Conservation (phyloP, 169 alveolate genomes). For the Plasmodium cynomolgi region DNA sequence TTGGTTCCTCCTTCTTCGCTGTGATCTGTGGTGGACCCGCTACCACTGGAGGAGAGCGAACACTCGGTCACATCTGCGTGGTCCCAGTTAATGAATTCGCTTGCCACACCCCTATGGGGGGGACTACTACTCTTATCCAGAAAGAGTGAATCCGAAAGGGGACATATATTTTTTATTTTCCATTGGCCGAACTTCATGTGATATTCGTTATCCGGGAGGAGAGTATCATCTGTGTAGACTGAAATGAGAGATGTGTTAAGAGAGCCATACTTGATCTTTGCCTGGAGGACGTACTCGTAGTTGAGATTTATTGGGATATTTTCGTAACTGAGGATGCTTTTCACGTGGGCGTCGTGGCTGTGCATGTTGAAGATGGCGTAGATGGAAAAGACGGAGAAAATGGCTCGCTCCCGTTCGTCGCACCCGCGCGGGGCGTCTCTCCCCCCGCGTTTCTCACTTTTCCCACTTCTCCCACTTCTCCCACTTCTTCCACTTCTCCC, state of each 20-base stretch:
- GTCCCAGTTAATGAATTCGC: not conserved
- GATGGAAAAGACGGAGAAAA: constrained; percentile 36
- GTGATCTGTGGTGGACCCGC: not conserved
- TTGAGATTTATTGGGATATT: constrained; percentile 37
- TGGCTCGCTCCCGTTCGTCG: constrained; percentile 1
- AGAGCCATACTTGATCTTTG: constrained; percentile 37
- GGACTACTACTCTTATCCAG: not conserved
- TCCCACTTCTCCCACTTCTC: not conserved
- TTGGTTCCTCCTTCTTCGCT: not conserved
- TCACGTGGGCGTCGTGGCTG: constrained; percentile 47
- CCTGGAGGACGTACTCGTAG: constrained; percentile 35
- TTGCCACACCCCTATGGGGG: not conserved
- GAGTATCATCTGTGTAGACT: constrained; percentile 70
- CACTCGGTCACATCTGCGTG: not conserved
- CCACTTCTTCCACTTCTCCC: not conserved
- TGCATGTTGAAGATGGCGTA: constrained; percentile 70
- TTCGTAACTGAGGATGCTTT: constrained; percentile 55
- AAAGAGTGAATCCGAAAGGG: not conserved
- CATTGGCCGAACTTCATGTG: constrained; percentile 69
- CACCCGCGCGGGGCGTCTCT: not conserved
- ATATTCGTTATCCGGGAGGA: constrained; percentile 27
- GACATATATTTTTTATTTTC: constrained; percentile 36
- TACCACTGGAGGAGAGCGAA: not conserved
- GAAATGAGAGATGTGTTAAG: constrained; percentile 66
- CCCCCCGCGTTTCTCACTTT: not conserved